phyloP scores from a whole-genome alignment of 176 grass and related monocot species.

The Carex scoparia region DNA sequence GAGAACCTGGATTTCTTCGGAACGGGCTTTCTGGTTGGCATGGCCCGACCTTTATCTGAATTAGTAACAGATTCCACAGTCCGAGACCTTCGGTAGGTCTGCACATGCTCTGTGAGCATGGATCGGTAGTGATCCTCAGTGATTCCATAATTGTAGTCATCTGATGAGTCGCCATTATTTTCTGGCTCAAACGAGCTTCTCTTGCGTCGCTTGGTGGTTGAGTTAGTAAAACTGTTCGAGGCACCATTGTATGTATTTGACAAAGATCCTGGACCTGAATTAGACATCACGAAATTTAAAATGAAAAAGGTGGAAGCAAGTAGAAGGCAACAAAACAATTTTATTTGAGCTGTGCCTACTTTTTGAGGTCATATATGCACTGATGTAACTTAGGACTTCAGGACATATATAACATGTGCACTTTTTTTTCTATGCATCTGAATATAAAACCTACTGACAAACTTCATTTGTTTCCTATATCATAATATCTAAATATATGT shows the following conservation, averaged over 20 bases:
- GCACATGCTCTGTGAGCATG: slow-evolving; percentile 89
- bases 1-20: slow-evolving; percentile 36
- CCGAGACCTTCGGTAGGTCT: slow-evolving; percentile 57
- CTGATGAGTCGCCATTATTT: slow-evolving; percentile 52
- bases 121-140: slow-evolving; percentile 82
- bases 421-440: neutral
- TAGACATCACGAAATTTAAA: neutral
- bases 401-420: neutral
- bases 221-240: slow-evolving; percentile 44
- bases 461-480: neutral
- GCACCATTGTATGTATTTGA: slow-evolving; percentile 55
- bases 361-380: neutral
- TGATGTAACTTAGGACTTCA: neutral
- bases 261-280: slow-evolving; percentile 49
- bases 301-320: slow-evolving; percentile 1
- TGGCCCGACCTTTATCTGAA: slow-evolving; percentile 39
- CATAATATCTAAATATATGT: neutral
- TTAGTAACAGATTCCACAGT: slow-evolving; percentile 46
- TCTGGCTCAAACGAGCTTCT: slow-evolving; percentile 32
- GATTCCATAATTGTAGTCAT: slow-evolving; percentile 57
- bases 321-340: slow-evolving; percentile 23
- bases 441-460: neutral
- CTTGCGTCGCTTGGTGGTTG: slow-evolving; percentile 42
- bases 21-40: slow-evolving; percentile 39
- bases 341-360: neutral